These are phyloP conservation scores for Cryptococcus sp. DNA, from an alignment of 1,284 basidiomycete genomes.

Conservation along the genomic window DNA sequence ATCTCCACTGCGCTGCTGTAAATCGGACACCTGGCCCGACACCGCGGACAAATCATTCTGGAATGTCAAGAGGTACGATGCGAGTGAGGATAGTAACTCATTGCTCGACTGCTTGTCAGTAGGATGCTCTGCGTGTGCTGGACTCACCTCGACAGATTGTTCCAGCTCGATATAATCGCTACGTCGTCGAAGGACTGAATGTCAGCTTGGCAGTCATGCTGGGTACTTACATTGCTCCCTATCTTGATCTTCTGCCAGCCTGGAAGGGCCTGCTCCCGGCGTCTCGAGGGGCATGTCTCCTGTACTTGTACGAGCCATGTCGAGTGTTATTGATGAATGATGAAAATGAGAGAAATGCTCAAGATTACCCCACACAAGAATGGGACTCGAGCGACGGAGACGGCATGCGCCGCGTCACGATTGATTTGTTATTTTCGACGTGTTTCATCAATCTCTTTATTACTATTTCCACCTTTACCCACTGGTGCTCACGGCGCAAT, in stretches of 20 bases:
- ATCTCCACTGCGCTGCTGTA: constrained; percentile 84
- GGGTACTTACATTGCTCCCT: constrained; percentile 21
- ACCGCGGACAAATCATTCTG: constrained; percentile 90
- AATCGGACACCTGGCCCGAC: constrained; percentile 90
- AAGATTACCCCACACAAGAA: too few relatives aligned
- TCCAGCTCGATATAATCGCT: constrained; percentile 46
- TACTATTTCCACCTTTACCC: neutral
- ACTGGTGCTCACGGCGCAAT: constrained; percentile 25
- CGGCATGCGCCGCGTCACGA: constrained; percentile 1
- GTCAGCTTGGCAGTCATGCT: constrained; percentile 9
- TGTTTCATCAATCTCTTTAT: neutral
- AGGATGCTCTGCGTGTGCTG: neutral
- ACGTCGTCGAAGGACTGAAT: constrained; percentile 31
- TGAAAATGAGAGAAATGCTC: neutral
- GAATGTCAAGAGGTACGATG: constrained; percentile 89
- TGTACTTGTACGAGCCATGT: neutral
- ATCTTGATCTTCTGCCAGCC: constrained; percentile 24
- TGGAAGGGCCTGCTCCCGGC: constrained; percentile 37
- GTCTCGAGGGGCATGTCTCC: constrained; percentile 18
- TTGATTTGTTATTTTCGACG: neutral
- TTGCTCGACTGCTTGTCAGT: constrained; percentile 41
- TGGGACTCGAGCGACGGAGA: too few relatives aligned
- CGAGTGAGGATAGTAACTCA: constrained; percentile 76
- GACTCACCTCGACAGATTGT: constrained; percentile 39
- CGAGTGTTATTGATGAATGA: neutral